Percentiles rank a stretch among this genome's conserved stretches.
Evolutionary conservation across 352 stramenopile genomes (phyloP).

Genomic region (Aphanomyces cochlioides): DNA sequence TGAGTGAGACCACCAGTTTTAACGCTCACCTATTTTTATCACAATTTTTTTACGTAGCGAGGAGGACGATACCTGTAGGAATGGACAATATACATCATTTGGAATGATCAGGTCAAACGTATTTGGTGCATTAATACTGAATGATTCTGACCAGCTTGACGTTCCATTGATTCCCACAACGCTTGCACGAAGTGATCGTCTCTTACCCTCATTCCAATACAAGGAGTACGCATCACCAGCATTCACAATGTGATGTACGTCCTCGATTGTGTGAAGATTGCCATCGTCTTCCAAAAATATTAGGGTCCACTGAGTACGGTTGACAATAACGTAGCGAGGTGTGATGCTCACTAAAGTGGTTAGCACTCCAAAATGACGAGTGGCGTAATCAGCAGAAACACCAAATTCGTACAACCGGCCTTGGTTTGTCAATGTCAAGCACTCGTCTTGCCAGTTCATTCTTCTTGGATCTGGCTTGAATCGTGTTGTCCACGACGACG

Average conservation of each 20-base stretch:
- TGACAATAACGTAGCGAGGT: constrained; percentile 72
- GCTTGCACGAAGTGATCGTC: constrained; percentile 51
- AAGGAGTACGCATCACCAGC: constrained; percentile 69
- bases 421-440: constrained; percentile 47
- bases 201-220: constrained; percentile 63
- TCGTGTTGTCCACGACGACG: constrained; percentile 59
- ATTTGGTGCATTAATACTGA: constrained; percentile 49
- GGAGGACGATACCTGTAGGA: constrained; percentile 39
- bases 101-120: constrained; percentile 50
- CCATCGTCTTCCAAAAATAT: constrained; percentile 53
- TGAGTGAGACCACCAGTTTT: constrained; percentile 75
- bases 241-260: constrained; percentile 61
- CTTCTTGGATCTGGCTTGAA: constrained; percentile 65
- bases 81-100: constrained; percentile 31
- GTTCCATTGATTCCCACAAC: constrained; percentile 44
- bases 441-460: constrained; percentile 85
- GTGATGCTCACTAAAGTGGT: constrained; percentile 83
- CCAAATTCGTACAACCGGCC: constrained; percentile 68
- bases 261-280: background rate
- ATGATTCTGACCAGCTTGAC: constrained; percentile 63
- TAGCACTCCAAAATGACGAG: constrained; percentile 73
- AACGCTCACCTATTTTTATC: constrained; percentile 38
- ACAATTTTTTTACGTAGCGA: background rate
- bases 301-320: constrained; percentile 59
- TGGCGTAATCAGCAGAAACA: constrained; percentile 75